These are phyloP conservation scores for Claviceps monticola DNA, from an alignment of 2,329 filamentous ascomycete genomes.

Conservation along the genomic window DNA sequence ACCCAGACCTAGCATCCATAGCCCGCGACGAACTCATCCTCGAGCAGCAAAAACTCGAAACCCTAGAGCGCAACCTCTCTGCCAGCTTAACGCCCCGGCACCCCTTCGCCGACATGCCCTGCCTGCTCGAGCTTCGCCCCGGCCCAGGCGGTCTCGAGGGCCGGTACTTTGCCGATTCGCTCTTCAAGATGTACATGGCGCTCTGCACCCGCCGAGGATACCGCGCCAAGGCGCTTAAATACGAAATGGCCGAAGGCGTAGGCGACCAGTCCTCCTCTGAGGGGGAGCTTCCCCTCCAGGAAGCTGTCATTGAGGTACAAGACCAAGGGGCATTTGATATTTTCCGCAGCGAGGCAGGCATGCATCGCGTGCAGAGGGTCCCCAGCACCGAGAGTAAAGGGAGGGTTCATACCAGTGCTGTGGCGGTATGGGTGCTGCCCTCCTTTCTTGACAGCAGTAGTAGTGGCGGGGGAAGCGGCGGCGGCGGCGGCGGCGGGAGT, in stretches of 20 bases:
- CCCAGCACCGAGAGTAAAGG: slow-evolving; percentile 85
- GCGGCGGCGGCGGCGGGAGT: neutral
- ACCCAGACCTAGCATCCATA: slow-evolving; percentile 61
- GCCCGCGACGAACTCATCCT: slow-evolving; percentile 68
- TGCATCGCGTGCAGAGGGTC: slow-evolving; percentile 88
- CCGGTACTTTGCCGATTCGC: slow-evolving; percentile 72
- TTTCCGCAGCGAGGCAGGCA: slow-evolving; percentile 78
- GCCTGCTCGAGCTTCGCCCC: slow-evolving; percentile 80
- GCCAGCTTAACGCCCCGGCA: slow-evolving; percentile 72
- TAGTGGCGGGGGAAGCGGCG: slow-evolving; percentile 22
- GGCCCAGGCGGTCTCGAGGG: slow-evolving; percentile 88
- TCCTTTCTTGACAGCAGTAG: slow-evolving; percentile 50
- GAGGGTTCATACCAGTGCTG: slow-evolving; percentile 84
- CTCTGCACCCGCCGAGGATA: slow-evolving; percentile 61
- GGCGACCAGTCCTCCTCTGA: slow-evolving; percentile 37
- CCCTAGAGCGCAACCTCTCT: slow-evolving; percentile 55
- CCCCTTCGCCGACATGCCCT: slow-evolving; percentile 79
- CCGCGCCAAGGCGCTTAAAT: slow-evolving; percentile 58
- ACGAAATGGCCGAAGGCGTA: slow-evolving; percentile 58
- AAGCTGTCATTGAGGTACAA: slow-evolving; percentile 77
- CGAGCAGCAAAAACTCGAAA: slow-evolving; percentile 47
- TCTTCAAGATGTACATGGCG: slow-evolving; percentile 79
- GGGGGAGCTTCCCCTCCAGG: slow-evolving; percentile 58
- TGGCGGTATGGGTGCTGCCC: slow-evolving; percentile 82
- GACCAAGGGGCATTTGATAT: slow-evolving; percentile 64